These are phyloP conservation scores for Phaeolepiota aurea DNA, from an alignment of 768 basidiomycete species.

Conservation along the genomic window DNA sequence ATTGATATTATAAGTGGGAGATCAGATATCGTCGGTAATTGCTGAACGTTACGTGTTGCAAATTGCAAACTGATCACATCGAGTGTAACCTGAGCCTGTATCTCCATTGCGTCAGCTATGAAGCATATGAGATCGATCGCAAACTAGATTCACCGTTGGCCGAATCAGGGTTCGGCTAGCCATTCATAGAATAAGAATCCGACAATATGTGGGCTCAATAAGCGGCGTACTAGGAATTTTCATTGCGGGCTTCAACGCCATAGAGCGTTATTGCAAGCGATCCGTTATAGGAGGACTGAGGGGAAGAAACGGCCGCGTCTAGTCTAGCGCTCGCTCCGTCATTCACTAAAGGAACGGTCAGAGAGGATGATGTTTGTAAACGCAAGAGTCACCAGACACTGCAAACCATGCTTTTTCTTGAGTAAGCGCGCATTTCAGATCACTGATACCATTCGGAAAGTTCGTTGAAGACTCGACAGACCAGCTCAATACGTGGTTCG, in stretches of 20 bases:
- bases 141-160: constrained; percentile 23
- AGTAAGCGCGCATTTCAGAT: constrained; percentile 33
- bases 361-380: neutral
- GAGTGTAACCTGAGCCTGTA: constrained; percentile 26
- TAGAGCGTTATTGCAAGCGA: constrained; percentile 40
- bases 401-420: constrained; percentile 46
- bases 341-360: constrained; percentile 26
- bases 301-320: constrained; percentile 23
- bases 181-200: neutral
- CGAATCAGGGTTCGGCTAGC: constrained; percentile 25
- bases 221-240: constrained; percentile 47
- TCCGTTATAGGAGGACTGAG: constrained; percentile 38
- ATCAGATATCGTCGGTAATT: constrained; percentile 19
- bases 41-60: constrained; percentile 19
- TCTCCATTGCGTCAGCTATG: too few relatives aligned
- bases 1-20: constrained; percentile 25
- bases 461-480: constrained; percentile 21
- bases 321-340: constrained; percentile 28
- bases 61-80: constrained; percentile 24
- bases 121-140: too few relatives aligned
- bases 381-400: constrained; percentile 33
- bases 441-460: constrained; percentile 32
- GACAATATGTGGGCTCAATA: neutral
- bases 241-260: constrained; percentile 42
- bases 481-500: constrained; percentile 31